These are phyloP conservation scores for Eucalyptus pauciflora DNA, from an alignment of 345 rosid genomes.

Conservation along the genomic window DNA sequence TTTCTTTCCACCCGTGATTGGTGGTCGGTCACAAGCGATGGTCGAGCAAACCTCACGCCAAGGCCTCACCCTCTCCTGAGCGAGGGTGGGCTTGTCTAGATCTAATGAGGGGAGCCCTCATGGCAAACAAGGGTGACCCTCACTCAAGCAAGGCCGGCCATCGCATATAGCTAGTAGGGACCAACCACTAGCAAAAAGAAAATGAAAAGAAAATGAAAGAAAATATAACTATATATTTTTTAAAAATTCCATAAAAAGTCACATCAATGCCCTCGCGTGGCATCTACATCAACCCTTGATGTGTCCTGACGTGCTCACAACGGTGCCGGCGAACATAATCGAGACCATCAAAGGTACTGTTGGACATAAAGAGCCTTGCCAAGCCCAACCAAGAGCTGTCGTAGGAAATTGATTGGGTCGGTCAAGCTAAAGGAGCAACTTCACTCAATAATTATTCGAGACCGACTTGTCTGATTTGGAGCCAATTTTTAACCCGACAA, in stretches of 20 bases:
- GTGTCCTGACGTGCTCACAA: background rate
- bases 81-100: too few species aligned
- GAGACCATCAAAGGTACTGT: background rate
- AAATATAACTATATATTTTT: too few species aligned
- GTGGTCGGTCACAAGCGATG: rapidly evolving
- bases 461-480: background rate
- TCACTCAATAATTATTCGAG: background rate
- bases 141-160: background rate
- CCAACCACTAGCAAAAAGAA: too few species aligned
- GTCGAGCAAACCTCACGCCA: too few species aligned
- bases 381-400: background rate
- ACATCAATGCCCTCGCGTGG: too few species aligned
- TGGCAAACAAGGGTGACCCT: background rate
- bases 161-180: background rate
- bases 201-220: rapidly evolving
- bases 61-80: too few species aligned
- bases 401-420: background rate
- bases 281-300: background rate
- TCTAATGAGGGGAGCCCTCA: background rate
- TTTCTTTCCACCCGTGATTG: too few species aligned
- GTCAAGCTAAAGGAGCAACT: background rate
- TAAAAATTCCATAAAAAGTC: too few species aligned
- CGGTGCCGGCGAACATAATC: rapidly evolving
- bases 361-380: background rate
- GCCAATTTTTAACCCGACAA: background rate